Evolutionary conservation across 805 yeast genomes (phyloP).

Genomic region (Teunomyces cretensis): DNA sequence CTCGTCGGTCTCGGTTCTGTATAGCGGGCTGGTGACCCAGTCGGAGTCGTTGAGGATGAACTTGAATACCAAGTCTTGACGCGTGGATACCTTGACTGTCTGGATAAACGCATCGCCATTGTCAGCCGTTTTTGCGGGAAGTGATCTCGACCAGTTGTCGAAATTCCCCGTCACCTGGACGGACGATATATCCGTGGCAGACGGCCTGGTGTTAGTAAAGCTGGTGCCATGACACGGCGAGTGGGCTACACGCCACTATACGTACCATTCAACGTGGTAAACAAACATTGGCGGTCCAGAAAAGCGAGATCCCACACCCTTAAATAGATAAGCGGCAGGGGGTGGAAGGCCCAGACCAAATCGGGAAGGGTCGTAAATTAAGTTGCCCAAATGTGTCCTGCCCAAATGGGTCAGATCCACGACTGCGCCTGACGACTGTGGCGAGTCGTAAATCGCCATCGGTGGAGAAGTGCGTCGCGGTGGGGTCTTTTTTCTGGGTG

Average conservation of each 20-base stretch:
- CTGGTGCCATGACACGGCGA: too few species aligned
- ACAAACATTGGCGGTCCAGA: neutral
- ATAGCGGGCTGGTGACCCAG: slow-evolving; percentile 30
- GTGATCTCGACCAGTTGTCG: slow-evolving; percentile 36
- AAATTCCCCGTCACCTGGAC: slow-evolving; percentile 42
- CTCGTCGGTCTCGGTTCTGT: slow-evolving; percentile 28
- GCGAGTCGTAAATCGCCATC: neutral
- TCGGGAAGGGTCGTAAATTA: neutral
- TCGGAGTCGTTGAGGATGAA: slow-evolving; percentile 33
- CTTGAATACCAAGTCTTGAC: slow-evolving; percentile 34
- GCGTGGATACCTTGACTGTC: slow-evolving; percentile 17
- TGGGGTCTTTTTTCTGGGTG: neutral
- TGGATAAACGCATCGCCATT: slow-evolving; percentile 18
- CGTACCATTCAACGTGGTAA: slow-evolving; percentile 5
- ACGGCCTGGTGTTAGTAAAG: neutral
- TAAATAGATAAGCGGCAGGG: slow-evolving; percentile 3
- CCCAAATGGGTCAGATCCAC: neutral
- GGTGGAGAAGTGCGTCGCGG: neutral
- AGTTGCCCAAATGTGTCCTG: neutral
- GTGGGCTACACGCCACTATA: neutral
- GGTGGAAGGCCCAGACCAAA: neutral
- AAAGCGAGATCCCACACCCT: neutral
- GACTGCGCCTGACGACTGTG: neutral
- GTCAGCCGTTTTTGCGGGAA: slow-evolving; percentile 14
- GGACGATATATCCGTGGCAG: slow-evolving; percentile 8